Conservation (phyloP, 2,329 filamentous ascomycete species). For the Leptodontidium sp. region DNA sequence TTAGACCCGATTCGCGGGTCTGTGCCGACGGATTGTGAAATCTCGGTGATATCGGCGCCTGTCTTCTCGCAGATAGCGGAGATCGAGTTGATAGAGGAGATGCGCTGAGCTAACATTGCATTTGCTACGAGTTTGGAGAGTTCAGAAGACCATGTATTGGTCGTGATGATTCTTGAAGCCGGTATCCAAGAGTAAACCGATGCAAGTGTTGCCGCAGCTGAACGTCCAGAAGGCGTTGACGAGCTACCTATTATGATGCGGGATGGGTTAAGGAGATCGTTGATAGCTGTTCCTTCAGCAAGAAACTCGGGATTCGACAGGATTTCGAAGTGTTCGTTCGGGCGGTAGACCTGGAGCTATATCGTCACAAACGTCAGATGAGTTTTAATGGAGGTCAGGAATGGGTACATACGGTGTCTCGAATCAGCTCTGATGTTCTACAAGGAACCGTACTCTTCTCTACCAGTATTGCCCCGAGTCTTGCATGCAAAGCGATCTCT, state of each 20-base stretch:
- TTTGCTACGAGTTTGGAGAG: slow-evolving; percentile 82
- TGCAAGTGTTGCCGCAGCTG: slow-evolving; percentile 69
- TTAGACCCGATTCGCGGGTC: slow-evolving; percentile 76
- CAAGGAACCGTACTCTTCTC: slow-evolving; percentile 86
- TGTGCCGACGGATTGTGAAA: slow-evolving; percentile 71
- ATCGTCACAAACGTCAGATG: background rate
- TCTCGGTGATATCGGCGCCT: slow-evolving; percentile 78
- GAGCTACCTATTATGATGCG: slow-evolving; percentile 78
- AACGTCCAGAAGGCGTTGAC: slow-evolving; percentile 64
- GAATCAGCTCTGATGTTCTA: slow-evolving; percentile 74
- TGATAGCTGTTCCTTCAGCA: slow-evolving; percentile 78
- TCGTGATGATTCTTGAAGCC: slow-evolving; percentile 70
- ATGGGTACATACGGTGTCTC: slow-evolving; percentile 64
- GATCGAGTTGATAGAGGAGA: slow-evolving; percentile 82
- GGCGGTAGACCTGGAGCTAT: slow-evolving; percentile 65
- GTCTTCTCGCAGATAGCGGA: slow-evolving; percentile 82
- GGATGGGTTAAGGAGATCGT: slow-evolving; percentile 74
- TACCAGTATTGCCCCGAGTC: slow-evolving; percentile 75
- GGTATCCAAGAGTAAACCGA: slow-evolving; percentile 79
- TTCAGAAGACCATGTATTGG: slow-evolving; percentile 81
- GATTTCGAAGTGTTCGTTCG: slow-evolving; percentile 74
- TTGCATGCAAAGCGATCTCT: slow-evolving; percentile 72
- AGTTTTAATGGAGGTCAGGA: background rate
- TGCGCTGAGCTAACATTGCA: slow-evolving; percentile 80
- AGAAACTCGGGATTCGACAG: slow-evolving; percentile 85